phyloP scores from a whole-genome alignment of 1,284 basidiomycete species.

The Farysia itapuensis region DNA sequence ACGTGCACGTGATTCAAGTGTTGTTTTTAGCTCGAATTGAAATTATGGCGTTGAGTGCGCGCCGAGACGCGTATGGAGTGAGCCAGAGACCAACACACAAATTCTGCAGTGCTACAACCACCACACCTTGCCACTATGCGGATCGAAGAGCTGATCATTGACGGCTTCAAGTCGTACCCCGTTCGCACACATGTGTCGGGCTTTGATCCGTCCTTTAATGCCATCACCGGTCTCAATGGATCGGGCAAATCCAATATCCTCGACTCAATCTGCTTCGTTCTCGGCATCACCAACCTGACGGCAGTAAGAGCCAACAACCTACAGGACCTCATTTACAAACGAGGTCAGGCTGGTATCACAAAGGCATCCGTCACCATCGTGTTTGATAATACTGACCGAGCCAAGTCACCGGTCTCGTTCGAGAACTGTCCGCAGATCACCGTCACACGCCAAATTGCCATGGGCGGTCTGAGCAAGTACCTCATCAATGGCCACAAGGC shows the following conservation, averaged over 20 bases:
- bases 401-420: conserved; percentile 81
- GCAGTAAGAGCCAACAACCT: conserved; percentile 85
- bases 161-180: conserved; percentile 71
- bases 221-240: conserved; percentile 91
- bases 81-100: too few species aligned
- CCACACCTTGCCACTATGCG: conserved; percentile 55
- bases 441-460: conserved; percentile 93
- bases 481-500: conserved; percentile 95
- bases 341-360: conserved; percentile 93
- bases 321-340: conserved; percentile 96
- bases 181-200: conserved; percentile 90
- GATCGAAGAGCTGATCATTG: conserved; percentile 62
- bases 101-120: too few species aligned
- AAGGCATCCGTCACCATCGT: conserved; percentile 98
- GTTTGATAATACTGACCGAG: conserved; percentile 94
- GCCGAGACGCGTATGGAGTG: too few species aligned
- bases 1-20: too few species aligned
- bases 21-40: too few species aligned
- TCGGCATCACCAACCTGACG: conserved; percentile 57
- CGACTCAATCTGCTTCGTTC: conserved; percentile 59
- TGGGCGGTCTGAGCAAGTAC: conserved; percentile 95
- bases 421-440: conserved; percentile 86
- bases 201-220: conserved; percentile 95
- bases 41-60: too few species aligned
- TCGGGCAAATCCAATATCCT: conserved; percentile 65